Conservation (phyloP, 352 stramenopile genomes). For the Paralagenidium karlingii region DNA sequence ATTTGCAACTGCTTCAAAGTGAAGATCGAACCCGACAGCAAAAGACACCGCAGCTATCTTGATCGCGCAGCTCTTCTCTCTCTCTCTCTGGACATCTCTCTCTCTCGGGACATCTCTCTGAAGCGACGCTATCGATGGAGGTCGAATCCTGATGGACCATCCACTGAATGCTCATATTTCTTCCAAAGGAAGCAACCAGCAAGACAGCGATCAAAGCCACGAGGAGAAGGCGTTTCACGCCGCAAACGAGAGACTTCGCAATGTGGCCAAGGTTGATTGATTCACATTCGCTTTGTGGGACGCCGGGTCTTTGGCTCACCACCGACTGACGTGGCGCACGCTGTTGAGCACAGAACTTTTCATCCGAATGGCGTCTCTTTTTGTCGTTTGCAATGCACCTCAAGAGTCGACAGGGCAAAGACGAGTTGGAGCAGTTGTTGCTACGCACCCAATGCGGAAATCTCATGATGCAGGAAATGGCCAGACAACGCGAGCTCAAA, state of each 20-base stretch:
- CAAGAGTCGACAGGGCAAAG: constrained; percentile 11
- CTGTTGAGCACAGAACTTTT: constrained; percentile 26
- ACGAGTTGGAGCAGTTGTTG: constrained; percentile 25
- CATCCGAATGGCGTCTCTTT: constrained; percentile 44
- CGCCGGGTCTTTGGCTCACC: neutral
- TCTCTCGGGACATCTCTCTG: no score
- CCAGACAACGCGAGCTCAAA: constrained; percentile 13
- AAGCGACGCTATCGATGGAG: no score
- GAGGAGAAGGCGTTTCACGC: constrained; percentile 20
- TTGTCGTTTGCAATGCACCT: constrained; percentile 32
- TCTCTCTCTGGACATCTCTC: no score
- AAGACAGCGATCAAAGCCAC: no score
- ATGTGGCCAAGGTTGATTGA: constrained; percentile 19
- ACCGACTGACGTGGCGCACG: no score
- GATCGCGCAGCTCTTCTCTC: no score
- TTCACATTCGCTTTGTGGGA: neutral
- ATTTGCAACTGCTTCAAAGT: no score
- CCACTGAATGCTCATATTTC: no score
- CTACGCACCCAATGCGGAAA: constrained; percentile 36
- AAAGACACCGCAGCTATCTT: no score
- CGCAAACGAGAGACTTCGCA: constrained; percentile 16
- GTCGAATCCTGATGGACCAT: no score
- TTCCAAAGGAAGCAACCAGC: no score
- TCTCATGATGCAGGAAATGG: constrained; percentile 33
- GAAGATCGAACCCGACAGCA: no score